phyloP scores from a whole-genome alignment of 2,329 filamentous ascomycete species.

The Monosporascus sp. region DNA sequence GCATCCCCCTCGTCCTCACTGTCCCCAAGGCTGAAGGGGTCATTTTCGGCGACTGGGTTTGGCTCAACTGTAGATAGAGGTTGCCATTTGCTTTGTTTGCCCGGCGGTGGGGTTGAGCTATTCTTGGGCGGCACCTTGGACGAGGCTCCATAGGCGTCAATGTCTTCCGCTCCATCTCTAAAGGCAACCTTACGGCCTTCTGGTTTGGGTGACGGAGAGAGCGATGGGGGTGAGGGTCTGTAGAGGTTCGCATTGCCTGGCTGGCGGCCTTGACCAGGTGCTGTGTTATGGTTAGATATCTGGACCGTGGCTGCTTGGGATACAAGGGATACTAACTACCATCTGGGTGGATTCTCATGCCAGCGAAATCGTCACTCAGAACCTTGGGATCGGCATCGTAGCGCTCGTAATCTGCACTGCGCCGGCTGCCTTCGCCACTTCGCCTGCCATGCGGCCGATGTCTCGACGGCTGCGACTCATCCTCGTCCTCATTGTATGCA shows the following conservation, averaged over 20 bases:
- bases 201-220: conserved; percentile 44
- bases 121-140: conserved; percentile 51
- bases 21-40: conserved; percentile 93
- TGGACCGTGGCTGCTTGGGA: conserved; percentile 25
- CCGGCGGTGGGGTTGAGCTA: conserved; percentile 34
- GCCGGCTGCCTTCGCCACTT: conserved; percentile 57
- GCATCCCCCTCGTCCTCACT: conserved; percentile 86
- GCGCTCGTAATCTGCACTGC: conserved; percentile 81
- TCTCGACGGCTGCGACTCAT: conserved; percentile 37
- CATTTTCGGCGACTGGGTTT: conserved; percentile 79
- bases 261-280: conserved; percentile 32
- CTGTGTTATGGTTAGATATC: conserved; percentile 41
- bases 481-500: conserved; percentile 69
- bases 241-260: conserved; percentile 73
- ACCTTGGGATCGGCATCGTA: conserved; percentile 95
- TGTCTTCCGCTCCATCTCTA: conserved; percentile 67
- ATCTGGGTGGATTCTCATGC: conserved; percentile 58
- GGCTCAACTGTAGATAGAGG: conserved; percentile 82
- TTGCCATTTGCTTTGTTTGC: conserved; percentile 93
- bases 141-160: conserved; percentile 67
- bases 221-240: conserved; percentile 48
- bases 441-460: conserved; percentile 33
- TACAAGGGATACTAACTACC: conserved; percentile 46
- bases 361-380: conserved; percentile 81
- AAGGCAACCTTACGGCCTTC: conserved; percentile 52